These are phyloP conservation scores for Botryobasidium botryosum DNA, from an alignment of 768 basidiomycete species.

Conservation along the genomic window DNA sequence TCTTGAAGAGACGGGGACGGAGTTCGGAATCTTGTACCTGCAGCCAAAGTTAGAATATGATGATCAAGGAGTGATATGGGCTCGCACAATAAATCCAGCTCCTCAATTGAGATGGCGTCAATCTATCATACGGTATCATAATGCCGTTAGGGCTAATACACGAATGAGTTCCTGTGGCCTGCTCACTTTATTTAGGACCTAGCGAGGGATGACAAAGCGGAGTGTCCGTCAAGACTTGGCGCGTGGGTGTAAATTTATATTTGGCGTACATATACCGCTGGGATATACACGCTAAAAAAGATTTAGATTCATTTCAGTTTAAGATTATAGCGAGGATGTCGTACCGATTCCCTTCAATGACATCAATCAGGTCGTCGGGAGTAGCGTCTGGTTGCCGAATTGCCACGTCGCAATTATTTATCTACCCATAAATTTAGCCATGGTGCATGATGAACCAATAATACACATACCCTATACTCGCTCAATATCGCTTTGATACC, in stretches of 20 bases:
- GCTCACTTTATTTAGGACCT: slow-evolving; percentile 71
- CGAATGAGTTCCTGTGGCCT: too few species aligned
- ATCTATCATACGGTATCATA: too few species aligned
- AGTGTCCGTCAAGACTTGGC: too few species aligned
- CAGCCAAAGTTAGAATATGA: background rate
- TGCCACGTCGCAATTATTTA: slow-evolving; percentile 74
- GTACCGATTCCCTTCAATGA: slow-evolving; percentile 87
- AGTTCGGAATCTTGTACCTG: slow-evolving; percentile 85
- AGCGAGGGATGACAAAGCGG: slow-evolving; percentile 8
- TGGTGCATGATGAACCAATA: background rate
- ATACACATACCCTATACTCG: slow-evolving; percentile 55
- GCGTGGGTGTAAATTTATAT: too few species aligned
- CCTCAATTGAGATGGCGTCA: slow-evolving; percentile 96
- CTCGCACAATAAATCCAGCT: slow-evolving; percentile 73
- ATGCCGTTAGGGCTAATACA: too few species aligned
- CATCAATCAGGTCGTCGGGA: slow-evolving; percentile 91
- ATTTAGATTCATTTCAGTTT: background rate
- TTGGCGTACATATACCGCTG: slow-evolving; percentile 64
- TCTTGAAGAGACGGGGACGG: slow-evolving; percentile 83
- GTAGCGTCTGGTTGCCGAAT: slow-evolving; percentile 88
- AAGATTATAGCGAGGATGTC: slow-evolving; percentile 13
- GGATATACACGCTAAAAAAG: slow-evolving; percentile 72
- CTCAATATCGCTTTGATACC: slow-evolving; percentile 90
- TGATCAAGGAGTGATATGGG: background rate
- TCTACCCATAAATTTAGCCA: background rate